A percentile compares a stretch with the other conserved stretches of the same genome.
These are phyloP conservation scores for Puccinia hordei DNA, from an alignment of 1,284 basidiomycete species.

Conservation along the genomic window DNA sequence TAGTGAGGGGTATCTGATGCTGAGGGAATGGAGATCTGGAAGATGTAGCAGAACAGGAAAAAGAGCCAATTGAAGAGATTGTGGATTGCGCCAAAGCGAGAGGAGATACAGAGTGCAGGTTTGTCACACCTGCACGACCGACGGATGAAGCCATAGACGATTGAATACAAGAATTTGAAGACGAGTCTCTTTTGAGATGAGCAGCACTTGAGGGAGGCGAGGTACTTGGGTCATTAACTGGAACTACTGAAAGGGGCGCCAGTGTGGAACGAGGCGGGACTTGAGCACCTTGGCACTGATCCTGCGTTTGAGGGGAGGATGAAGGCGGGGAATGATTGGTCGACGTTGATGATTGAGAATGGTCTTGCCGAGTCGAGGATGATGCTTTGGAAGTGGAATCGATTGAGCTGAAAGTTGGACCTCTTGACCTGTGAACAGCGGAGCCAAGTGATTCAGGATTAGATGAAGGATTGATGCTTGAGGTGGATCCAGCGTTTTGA, in stretches of 20 bases:
- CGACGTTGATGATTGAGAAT: constrained; percentile 3
- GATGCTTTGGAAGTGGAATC: constrained; percentile 17
- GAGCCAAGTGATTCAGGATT: neutral
- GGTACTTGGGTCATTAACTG: constrained; percentile 14
- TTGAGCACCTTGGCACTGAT: neutral
- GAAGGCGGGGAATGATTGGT: constrained; percentile 21
- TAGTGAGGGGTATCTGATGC: neutral
- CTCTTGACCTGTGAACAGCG: neutral
- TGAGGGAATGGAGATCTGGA: constrained; percentile 22
- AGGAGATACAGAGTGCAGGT: constrained; percentile 19
- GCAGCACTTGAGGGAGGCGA: constrained; percentile 27
- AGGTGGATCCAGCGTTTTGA: neutral
- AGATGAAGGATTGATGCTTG: neutral
- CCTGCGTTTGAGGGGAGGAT: neutral
- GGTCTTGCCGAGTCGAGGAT: constrained; percentile 18
- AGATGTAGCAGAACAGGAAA: neutral
- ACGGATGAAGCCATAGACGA: constrained; percentile 29
- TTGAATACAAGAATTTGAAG: constrained; percentile 20
- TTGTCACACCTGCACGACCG: neutral
- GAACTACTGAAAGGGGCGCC: constrained; percentile 9
- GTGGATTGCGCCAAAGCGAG: constrained; percentile 12
- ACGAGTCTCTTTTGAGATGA: neutral
- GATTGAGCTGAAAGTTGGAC: neutral
- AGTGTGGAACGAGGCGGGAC: constrained; percentile 14
- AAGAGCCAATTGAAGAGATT: neutral